Evolutionary conservation across 257 asterid genomes (phyloP).

Genomic region (Solanum medicagineum): DNA sequence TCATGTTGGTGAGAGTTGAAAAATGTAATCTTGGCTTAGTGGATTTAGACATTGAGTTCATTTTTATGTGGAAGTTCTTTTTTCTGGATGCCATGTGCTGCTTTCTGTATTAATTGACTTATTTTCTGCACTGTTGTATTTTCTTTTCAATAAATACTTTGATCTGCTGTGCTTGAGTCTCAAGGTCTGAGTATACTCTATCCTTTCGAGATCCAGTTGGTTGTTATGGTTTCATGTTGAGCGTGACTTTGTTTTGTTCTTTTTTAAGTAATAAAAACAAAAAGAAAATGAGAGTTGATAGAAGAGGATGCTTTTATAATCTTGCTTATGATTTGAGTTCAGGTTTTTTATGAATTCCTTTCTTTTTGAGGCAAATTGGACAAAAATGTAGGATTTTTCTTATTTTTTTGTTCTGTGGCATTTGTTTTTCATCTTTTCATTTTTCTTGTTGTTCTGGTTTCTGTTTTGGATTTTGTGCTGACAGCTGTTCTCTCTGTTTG

Average conservation of each 20-base stretch:
- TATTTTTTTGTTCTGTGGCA: background rate
- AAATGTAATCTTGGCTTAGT: background rate
- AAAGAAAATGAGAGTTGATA: background rate
- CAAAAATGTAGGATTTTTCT: background rate
- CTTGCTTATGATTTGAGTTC: background rate
- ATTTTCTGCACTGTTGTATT: background rate
- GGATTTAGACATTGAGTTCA: background rate
- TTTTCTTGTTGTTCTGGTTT: background rate
- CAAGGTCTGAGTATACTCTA: background rate
- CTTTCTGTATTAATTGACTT: background rate
- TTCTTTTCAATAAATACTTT: background rate
- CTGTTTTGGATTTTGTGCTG: background rate
- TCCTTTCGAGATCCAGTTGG: background rate
- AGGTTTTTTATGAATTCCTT: background rate
- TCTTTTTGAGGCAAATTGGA: background rate
- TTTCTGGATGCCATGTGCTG: background rate
- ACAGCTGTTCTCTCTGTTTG: background rate
- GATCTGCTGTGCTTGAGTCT: background rate
- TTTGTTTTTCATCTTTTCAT: background rate
- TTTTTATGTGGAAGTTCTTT: background rate
- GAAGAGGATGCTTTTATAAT: background rate
- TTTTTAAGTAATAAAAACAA: too few species aligned
- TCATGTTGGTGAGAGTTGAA: background rate
- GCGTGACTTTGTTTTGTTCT: background rate
- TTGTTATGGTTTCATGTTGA: background rate